These are phyloP conservation scores for Trametes meyenii DNA, from an alignment of 768 basidiomycete species.

Conservation along the genomic window DNA sequence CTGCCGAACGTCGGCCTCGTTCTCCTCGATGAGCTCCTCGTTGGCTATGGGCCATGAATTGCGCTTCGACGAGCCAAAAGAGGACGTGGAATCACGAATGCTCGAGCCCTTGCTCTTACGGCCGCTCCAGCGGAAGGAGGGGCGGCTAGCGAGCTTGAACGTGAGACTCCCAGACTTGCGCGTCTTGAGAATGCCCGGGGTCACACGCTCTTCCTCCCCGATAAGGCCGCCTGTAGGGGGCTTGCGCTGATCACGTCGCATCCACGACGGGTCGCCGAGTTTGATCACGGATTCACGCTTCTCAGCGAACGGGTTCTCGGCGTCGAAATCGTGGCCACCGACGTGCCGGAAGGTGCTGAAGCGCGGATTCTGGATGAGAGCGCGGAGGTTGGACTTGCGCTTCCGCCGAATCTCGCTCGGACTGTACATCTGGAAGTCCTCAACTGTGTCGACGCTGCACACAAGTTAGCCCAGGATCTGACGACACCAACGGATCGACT, in stretches of 20 bases:
- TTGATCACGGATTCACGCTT: conserved; percentile 17
- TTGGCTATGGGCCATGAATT: conserved; percentile 9
- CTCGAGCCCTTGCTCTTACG: conserved; percentile 13
- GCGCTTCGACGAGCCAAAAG: conserved; percentile 17
- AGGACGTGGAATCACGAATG: conserved; percentile 18
- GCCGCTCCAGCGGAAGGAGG: conserved; percentile 2
- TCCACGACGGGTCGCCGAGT: conserved; percentile 24
- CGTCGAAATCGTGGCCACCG: conserved; percentile 23
- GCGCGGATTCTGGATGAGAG: conserved; percentile 57
- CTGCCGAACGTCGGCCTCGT: neutral
- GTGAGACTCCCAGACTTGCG: conserved; percentile 20
- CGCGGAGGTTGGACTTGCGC: conserved; percentile 44
- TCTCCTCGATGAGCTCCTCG: neutral
- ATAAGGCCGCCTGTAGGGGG: neutral
- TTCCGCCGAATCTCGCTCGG: conserved; percentile 27
- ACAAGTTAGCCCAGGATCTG: conserved; percentile 25
- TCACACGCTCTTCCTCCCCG: conserved; percentile 6
- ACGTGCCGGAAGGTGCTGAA: conserved; percentile 53
- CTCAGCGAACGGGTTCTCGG: conserved; percentile 16
- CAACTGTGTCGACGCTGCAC: conserved; percentile 52
- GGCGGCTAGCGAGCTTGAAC: conserved; percentile 7
- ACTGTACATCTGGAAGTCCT: conserved; percentile 55
- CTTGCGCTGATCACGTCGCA: conserved; percentile 20
- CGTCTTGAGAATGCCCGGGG: conserved; percentile 1
- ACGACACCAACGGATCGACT: neutral